Base-by-base conservation (phyloP, 2,329 filamentous ascomycete species). In the Dactylonectria estremocensis region DNA sequence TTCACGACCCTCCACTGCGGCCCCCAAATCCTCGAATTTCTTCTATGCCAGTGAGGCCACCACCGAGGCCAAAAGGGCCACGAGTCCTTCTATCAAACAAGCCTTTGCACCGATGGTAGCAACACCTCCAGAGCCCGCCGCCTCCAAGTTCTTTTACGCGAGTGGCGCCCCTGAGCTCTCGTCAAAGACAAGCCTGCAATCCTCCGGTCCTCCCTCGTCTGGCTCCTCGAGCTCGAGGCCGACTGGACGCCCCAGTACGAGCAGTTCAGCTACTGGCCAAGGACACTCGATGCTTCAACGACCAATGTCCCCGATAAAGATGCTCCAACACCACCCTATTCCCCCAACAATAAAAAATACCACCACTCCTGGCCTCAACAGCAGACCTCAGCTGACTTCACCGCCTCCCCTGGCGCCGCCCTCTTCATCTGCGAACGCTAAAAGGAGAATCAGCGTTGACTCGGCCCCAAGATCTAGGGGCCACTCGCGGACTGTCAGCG, bases 131-230 rank as follows among this genome's bases (percentile, higher is more conserved):
- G 84, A 86, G 66, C 79, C 80, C 14, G 59, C 73, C n/a, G 75
- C 84, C 7, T 85, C 85, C 80, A 93, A 93, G 77, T 94, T 95
- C 83, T 90, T 95, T 79, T 92, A 94, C 78, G 93, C 91, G 67
- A 92, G 93, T 79, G 90, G 91, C 33, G 83, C 83, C 14, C 87
- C 88, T 2, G 87, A 90, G 63, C 66, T 85, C 8, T 71, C 77
- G 9, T 35, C 70, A 16, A 84, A 82, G 60, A 73, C 81, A 0
- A 74, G 77, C 40, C 71, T 77, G 80, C 77, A 72, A 56, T 77
- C 83, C 10, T 78, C 80, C 61, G 76, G 80, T 48, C 82, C 87
- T 0, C 81, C 80, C 33, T 89, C 88, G 2, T 79, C 79, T 8
- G 78, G 84, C 50, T 88, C 86, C 9, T 82, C 79, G 52, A 80